Percentiles rank a stretch among this genome's conserved stretches.
These are phyloP conservation scores for Parathielavia appendiculata DNA, from an alignment of 495 filamentous ascomycete genomes.

Conservation along the genomic window DNA sequence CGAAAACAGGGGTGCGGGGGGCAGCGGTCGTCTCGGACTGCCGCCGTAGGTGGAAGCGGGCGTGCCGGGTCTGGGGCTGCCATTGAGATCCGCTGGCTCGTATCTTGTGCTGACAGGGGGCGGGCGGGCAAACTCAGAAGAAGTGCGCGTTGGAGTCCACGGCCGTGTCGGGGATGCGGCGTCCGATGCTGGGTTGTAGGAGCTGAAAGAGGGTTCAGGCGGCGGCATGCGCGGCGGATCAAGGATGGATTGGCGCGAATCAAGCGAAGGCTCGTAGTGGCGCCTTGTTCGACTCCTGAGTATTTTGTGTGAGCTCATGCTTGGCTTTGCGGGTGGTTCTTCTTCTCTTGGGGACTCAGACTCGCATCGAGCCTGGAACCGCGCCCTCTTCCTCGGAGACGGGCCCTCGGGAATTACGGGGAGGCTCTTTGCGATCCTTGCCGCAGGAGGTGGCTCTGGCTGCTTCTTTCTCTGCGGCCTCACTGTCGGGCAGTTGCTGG, in stretches of 20 bases:
- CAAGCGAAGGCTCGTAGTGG: slow-evolving; percentile 47
- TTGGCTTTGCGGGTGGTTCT: slow-evolving; percentile 7
- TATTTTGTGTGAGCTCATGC: slow-evolving; percentile 36
- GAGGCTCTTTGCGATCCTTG: slow-evolving; percentile 20
- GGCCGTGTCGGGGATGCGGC: slow-evolving; percentile 53
- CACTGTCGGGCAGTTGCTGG: slow-evolving; percentile 29
- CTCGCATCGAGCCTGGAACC: slow-evolving; percentile 25
- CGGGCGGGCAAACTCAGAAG: slow-evolving; percentile 60
- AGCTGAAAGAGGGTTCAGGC: slow-evolving; percentile 42
- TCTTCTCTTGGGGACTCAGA: slow-evolving; percentile 9
- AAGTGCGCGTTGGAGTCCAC: slow-evolving; percentile 62
- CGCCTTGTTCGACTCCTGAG: slow-evolving; percentile 36
- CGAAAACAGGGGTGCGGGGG: slow-evolving; percentile 81
- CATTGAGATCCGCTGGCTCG: slow-evolving; percentile 83
- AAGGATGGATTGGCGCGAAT: slow-evolving; percentile 38
- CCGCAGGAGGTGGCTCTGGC: background rate
- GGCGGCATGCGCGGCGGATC: slow-evolving; percentile 46
- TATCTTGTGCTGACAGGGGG: slow-evolving; percentile 66
- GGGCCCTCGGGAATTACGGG: slow-evolving; percentile 43
- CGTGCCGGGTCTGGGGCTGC: slow-evolving; percentile 83
- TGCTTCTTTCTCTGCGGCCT: slow-evolving; percentile 44
- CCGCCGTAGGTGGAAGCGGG: slow-evolving; percentile 82
- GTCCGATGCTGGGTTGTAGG: slow-evolving; percentile 31
- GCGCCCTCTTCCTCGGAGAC: slow-evolving; percentile 39
- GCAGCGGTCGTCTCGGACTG: slow-evolving; percentile 80